Conservation (phyloP, 1,284 basidiomycete species). For the Pseudozyma sp. region DNA sequence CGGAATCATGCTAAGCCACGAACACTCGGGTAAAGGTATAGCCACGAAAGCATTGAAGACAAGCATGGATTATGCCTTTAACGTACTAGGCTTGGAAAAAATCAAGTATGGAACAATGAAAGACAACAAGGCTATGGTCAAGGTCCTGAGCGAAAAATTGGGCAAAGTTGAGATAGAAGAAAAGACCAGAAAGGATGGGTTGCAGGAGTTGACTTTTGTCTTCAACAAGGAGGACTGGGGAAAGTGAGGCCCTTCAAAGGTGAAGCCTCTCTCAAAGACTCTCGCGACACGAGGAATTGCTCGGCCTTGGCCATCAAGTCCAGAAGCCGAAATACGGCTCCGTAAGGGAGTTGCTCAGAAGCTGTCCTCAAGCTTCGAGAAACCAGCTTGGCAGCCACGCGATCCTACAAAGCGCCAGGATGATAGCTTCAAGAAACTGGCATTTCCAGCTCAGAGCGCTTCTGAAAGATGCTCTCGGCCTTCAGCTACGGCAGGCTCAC, state of each 20-base stretch:
- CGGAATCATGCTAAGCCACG: constrained; percentile 34
- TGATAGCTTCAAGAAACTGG: too few species aligned
- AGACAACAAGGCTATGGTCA: constrained; percentile 26
- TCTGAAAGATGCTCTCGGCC: too few species aligned
- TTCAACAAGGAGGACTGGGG: constrained; percentile 31
- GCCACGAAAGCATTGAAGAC: constrained; percentile 26
- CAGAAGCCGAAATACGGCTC: too few species aligned
- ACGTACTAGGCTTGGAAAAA: constrained; percentile 13
- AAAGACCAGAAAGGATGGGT: constrained; percentile 23
- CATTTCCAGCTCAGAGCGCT: too few species aligned
- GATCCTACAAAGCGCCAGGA: too few species aligned
- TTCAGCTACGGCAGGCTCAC: too few species aligned
- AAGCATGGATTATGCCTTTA: constrained; percentile 40
- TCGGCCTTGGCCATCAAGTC: neutral
- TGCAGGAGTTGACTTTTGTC: constrained; percentile 20
- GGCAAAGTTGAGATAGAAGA: constrained; percentile 11
- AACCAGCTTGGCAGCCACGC: too few species aligned
- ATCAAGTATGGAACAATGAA: constrained; percentile 33
- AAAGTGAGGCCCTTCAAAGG: neutral
- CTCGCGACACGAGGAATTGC: neutral
- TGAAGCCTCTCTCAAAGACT: neutral
- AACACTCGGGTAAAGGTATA: constrained; percentile 11
- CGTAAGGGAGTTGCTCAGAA: too few species aligned
- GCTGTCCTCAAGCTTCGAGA: too few species aligned
- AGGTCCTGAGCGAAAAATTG: constrained; percentile 27